Percentiles rank a stretch among this genome's conserved stretches.
phyloP scores from a whole-genome alignment of 495 filamentous ascomycete species.

The Neurospora sp. region DNA sequence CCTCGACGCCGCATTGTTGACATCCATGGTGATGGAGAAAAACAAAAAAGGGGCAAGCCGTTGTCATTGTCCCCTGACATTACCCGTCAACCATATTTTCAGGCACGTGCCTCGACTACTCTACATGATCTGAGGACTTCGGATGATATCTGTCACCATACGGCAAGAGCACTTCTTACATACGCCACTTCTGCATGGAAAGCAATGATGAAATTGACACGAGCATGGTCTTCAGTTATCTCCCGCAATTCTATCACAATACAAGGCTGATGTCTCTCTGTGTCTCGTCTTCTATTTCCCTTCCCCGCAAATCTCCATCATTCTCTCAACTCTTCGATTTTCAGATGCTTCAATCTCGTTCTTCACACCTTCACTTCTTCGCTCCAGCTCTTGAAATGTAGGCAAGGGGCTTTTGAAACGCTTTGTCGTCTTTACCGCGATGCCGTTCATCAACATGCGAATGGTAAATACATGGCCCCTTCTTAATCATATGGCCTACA shows the following conservation, averaged over 20 bases:
- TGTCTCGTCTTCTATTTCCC: background rate
- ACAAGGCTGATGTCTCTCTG: background rate
- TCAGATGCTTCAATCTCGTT: background rate
- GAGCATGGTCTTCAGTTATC: background rate
- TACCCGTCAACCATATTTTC: background rate
- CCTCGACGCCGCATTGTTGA: background rate
- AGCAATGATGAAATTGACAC: background rate
- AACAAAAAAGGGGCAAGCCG: background rate
- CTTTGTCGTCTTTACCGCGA: background rate
- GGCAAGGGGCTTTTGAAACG: background rate
- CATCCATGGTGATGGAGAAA: background rate
- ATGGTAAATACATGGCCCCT: background rate
- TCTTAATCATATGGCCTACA: background rate
- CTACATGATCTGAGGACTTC: background rate
- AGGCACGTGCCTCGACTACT: background rate
- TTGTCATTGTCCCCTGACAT: background rate
- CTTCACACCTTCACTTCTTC: background rate
- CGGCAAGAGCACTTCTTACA: background rate
- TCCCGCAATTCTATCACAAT: background rate
- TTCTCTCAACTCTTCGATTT: background rate
- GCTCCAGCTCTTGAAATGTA: background rate
- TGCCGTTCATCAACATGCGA: background rate
- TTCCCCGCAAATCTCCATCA: background rate
- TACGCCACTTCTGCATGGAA: background rate
- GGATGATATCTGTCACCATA: background rate